Percentiles rank a stretch among this genome's conserved stretches.
phyloP scores from a whole-genome alignment of 257 asterid species.

The Penstemon davidsonii region DNA sequence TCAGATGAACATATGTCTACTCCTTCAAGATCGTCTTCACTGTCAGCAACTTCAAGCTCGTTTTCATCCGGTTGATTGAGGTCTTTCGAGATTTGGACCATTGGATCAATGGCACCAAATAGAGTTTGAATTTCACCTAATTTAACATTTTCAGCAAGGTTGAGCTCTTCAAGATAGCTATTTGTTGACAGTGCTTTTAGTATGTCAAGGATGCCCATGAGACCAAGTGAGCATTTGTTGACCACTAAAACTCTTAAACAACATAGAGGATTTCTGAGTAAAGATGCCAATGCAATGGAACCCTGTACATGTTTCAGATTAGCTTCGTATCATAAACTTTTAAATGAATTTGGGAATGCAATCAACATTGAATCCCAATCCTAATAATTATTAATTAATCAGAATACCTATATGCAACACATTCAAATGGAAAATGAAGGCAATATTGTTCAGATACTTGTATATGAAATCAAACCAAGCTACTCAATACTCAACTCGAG shows the following conservation, averaged over 20 bases:
- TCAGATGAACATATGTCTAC: constrained; percentile 24
- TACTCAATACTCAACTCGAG: no score
- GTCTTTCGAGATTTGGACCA: constrained; percentile 26
- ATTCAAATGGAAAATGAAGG: no score
- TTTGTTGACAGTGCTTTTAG: constrained; percentile 61
- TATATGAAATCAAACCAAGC: no score
- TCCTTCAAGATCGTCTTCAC: constrained; percentile 65
- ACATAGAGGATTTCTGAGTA: constrained; percentile 55
- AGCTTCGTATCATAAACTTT: constrained; percentile 23
- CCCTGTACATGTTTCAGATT: constrained; percentile 57
- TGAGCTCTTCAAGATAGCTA: constrained; percentile 70
- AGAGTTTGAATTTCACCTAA: constrained; percentile 38
- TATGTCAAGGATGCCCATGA: constrained; percentile 48
- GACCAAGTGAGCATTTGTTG: constrained; percentile 71
- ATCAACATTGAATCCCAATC: not conserved
- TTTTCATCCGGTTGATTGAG: constrained; percentile 19
- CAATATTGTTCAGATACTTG: no score
- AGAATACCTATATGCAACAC: constrained; percentile 7
- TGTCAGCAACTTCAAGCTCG: constrained; percentile 75
- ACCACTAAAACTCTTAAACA: constrained; percentile 59
- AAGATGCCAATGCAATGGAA: constrained; percentile 58
- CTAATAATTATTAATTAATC: not conserved
- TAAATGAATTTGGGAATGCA: not conserved
- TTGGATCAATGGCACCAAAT: constrained; percentile 20
- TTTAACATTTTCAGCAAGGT: constrained; percentile 67